Evolutionary conservation across 352 stramenopile species (phyloP), one percentile per base, ranked within the genome.

Genomic region (Globisporangium yorkense): DNA sequence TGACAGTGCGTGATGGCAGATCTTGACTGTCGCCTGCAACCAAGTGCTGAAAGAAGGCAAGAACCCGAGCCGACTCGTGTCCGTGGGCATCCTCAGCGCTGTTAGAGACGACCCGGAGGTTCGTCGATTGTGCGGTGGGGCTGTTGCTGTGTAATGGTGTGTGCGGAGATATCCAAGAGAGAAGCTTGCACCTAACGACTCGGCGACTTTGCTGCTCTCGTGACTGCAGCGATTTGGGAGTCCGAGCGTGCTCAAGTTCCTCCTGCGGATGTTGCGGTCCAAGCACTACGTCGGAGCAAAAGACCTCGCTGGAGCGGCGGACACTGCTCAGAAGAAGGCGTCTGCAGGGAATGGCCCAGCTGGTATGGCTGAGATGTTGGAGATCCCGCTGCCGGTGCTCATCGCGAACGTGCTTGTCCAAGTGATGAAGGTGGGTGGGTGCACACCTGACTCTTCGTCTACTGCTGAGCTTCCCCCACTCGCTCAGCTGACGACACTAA

Each of bases 221-320:
- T 37, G 33, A 37, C 33, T 56, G 10, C 16, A 80, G 67, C 67
- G 76, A 13, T 94, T 92, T 51, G 24, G 65, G 1, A 66, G 80
- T 10, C 75, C 83, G 27, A 56, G 65, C 0, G 67, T 92, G 33
- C 65, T 91, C 13, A 95, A 95, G 59, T 91, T 89, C 61, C 49
- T 95, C 18, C 43, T 92, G 29, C 81, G 81, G 2, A 47, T 95
- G 27, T 57, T 95, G 33, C 77, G 85, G n/a, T 91, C 83, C 4
- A 92, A 92, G 65, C 74, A 93, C 64, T 91, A 94, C 57, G 10
- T 74, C 33, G 77, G 75, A 12, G 54, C 68, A 20, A 80, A 86
- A 47, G 72, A 78, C 33, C 40, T 63, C 3, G 27, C 58, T 45
- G 65, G 24, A 29, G 51, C 24, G 4, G 49, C 33, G 13, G 54